Percentiles rank a stretch among this genome's conserved stretches.
These are phyloP conservation scores for Pythium sukuiense DNA, from an alignment of 352 stramenopile genomes.

Conservation along the genomic window DNA sequence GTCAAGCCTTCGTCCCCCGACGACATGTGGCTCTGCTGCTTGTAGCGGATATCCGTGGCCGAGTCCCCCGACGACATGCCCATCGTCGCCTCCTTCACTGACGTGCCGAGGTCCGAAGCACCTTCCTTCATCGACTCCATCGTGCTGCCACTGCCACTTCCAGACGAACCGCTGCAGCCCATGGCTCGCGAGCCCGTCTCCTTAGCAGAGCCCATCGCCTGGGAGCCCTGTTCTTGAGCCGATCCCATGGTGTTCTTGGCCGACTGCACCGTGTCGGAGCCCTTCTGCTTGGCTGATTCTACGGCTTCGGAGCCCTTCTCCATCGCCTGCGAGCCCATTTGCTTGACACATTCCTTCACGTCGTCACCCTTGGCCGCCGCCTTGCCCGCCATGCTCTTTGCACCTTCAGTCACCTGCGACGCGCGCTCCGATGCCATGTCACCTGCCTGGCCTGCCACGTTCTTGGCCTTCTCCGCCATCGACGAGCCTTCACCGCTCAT, in stretches of 20 bases:
- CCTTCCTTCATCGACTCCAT: conserved; percentile 23
- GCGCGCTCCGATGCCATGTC: conserved; percentile 28
- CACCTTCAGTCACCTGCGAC: conserved; percentile 23
- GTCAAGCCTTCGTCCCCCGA: conserved; percentile 19
- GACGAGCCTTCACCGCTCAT: conserved; percentile 14
- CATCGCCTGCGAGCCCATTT: conserved; percentile 20
- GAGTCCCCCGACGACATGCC: conserved; percentile 34
- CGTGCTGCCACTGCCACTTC: conserved; percentile 16
- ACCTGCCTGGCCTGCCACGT: conserved; percentile 24
- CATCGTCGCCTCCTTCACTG: conserved; percentile 27
- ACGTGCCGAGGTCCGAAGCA: conserved; percentile 21
- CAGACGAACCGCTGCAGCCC: not conserved
- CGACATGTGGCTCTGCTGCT: conserved; percentile 23
- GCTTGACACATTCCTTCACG: conserved; percentile 19
- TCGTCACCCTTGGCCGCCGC: conserved; percentile 29
- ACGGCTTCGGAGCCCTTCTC: conserved; percentile 22
- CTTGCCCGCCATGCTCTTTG: conserved; percentile 19
- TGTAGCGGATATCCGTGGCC: conserved; percentile 23
- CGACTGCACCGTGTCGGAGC: conserved; percentile 4
- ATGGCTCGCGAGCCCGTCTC: conserved; percentile 6
- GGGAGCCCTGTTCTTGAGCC: conserved; percentile 10
- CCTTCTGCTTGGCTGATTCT: conserved; percentile 14
- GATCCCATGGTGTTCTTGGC: not conserved
- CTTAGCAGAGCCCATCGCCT: conserved; percentile 13
- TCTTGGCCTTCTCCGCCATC: conserved; percentile 28